Conservation (phyloP, 2,329 filamentous ascomycete genomes). For the Aspergillus ustus region DNA sequence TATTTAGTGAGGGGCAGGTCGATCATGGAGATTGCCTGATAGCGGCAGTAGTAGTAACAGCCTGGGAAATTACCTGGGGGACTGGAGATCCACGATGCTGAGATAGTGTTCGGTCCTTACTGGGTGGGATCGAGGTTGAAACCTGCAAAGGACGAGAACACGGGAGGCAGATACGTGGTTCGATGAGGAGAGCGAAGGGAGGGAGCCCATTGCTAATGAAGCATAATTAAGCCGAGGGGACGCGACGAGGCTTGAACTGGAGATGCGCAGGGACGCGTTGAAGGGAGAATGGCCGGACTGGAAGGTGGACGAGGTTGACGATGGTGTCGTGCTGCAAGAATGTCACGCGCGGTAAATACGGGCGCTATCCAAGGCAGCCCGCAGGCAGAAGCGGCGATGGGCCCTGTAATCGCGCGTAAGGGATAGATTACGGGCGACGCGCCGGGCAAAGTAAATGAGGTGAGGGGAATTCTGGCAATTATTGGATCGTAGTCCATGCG, state of each 20-base stretch:
- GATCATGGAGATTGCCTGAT: background rate
- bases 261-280: constrained; percentile 25
- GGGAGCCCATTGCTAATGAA: constrained; percentile 1
- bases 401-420: background rate
- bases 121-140: background rate
- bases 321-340: constrained; percentile 11
- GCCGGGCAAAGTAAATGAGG: constrained; percentile 4
- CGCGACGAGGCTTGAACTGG: constrained; percentile 11
- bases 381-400: background rate
- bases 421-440: background rate
- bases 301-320: background rate
- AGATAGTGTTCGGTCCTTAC: constrained; percentile 1
- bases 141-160: constrained; percentile 1
- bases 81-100: background rate
- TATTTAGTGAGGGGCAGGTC: background rate
- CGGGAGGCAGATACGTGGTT: constrained; percentile 12
- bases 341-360: constrained; percentile 11
- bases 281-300: constrained; percentile 24
- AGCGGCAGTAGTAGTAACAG: too few relatives aligned
- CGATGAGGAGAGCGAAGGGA: constrained; percentile 6
- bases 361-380: background rate
- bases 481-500: constrained; percentile 13
- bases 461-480: constrained; percentile 18
- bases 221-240: constrained; percentile 11
- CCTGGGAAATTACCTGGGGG: background rate